These are phyloP conservation scores for Epichloe sp. DNA, from an alignment of 2,329 filamentous ascomycete genomes.

Conservation along the genomic window DNA sequence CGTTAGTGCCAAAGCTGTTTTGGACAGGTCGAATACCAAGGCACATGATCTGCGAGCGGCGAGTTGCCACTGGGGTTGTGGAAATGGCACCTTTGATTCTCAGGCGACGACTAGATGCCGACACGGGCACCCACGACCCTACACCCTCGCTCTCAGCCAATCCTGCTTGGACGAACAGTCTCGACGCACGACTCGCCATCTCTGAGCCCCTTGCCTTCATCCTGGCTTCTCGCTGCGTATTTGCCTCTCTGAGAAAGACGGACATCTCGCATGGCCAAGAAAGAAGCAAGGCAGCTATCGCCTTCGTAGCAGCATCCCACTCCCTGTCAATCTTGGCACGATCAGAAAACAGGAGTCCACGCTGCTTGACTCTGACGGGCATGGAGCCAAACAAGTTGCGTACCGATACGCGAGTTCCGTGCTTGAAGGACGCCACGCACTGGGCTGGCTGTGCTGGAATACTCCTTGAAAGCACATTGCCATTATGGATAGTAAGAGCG, in stretches of 20 bases:
- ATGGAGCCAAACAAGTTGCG: slow-evolving; percentile 79
- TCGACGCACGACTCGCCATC: slow-evolving; percentile 18
- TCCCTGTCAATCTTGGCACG: slow-evolving; percentile 42
- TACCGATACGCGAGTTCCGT: slow-evolving; percentile 66
- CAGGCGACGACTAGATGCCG: slow-evolving; percentile 49
- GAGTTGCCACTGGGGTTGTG: slow-evolving; percentile 54
- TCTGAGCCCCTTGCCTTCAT: slow-evolving; percentile 19
- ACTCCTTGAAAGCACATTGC: slow-evolving; percentile 50
- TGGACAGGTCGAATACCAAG: slow-evolving; percentile 57
- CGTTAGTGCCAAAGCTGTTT: slow-evolving; percentile 41
- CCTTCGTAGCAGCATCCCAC: slow-evolving; percentile 49
- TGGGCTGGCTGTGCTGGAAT: slow-evolving; percentile 47
- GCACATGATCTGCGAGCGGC: slow-evolving; percentile 67
- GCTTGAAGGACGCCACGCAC: slow-evolving; percentile 36
- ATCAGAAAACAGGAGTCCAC: slow-evolving; percentile 41
- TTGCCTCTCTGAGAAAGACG: slow-evolving; percentile 44
- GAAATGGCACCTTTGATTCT: slow-evolving; percentile 61
- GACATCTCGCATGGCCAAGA: slow-evolving; percentile 47
- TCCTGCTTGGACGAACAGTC: slow-evolving; percentile 52
- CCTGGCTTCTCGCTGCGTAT: slow-evolving; percentile 22
- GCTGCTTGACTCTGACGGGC: slow-evolving; percentile 79
- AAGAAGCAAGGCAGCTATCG: slow-evolving; percentile 53
- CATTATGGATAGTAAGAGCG: slow-evolving; percentile 57
- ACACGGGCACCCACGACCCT: slow-evolving; percentile 55
- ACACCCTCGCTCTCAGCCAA: slow-evolving; percentile 41